Percentiles rank a stretch among this genome's conserved stretches.
These are phyloP conservation scores for Penicillium janthinellum DNA, from an alignment of 2,329 filamentous ascomycete genomes.

Conservation along the genomic window DNA sequence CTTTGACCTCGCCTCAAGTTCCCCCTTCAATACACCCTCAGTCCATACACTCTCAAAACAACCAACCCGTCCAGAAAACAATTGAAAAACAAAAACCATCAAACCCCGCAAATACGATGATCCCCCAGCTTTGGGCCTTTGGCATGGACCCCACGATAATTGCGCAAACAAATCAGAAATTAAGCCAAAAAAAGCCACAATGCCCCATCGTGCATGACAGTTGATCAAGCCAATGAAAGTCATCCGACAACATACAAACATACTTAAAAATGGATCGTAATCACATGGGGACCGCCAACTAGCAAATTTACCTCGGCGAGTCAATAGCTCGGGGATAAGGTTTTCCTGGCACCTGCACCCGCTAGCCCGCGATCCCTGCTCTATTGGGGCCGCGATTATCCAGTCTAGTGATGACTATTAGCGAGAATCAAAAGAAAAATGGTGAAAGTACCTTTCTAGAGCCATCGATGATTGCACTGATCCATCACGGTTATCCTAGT, in stretches of 20 bases:
- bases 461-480: too few species aligned
- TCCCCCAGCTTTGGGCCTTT: background rate
- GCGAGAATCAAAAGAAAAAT: background rate
- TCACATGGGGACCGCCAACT: background rate
- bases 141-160: background rate
- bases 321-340: background rate
- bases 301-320: background rate
- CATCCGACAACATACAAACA: too few species aligned
- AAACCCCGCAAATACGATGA: background rate
- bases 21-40: background rate
- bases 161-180: background rate
- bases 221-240: background rate
- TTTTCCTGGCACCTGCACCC: background rate
- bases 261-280: background rate
- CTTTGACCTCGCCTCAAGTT: background rate
- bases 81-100: conserved; percentile 1
- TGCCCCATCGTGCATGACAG: background rate
- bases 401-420: background rate
- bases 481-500: background rate
- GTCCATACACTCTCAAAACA: background rate
- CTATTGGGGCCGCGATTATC: background rate
- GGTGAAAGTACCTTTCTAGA: too few species aligned
- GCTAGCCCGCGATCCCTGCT: conserved; percentile 2
- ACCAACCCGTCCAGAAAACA: background rate
- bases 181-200: background rate